Evolutionary conservation across 2,329 filamentous ascomycete genomes (phyloP), one percentile per base, ranked within the genome.

Genomic region (Sodiomyces alkalinus): DNA sequence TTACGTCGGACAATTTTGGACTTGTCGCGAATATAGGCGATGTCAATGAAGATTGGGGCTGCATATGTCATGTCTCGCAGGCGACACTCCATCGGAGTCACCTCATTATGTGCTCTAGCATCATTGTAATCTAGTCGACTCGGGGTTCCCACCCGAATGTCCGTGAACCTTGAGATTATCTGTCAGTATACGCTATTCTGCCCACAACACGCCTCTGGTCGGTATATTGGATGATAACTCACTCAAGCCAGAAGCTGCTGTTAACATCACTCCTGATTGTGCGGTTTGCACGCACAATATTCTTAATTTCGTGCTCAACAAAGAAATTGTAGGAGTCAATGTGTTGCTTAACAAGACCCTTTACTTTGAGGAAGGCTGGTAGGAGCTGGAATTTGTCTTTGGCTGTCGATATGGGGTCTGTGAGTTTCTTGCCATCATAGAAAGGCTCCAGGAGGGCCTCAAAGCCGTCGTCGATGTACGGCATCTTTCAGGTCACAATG

Each of bases 281-380:
- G 27, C 79, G 75, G 50, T 94, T 96, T 28, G 87, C 81, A 48
- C 82, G 76, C 40, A 98, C 79, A 42, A 98, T 98, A 44, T 94
- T 86, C 57, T 93, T 93, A 51, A 98, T 75, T 49, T 96, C 86
- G 32, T 92, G 80, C 42, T 98, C 83, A 40, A 94, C 80, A 44
- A 98, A 96, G 57, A 90, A 93, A 57, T 98, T 94, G 65, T 92
- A 98, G 15, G 90, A 96, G 59, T 98, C 92, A 47, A 93, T 87
- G 52, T 94, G 86, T 62, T 96, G 87, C 54, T 94, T 94, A 29
- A 94, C 86, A 32, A 94, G 63, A 32, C 86, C 86, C 56, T 98
- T 98, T 44, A 94, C 86, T 54, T 94, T 94, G 33, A 98, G 61
- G 52, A 98, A 98, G n/a, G 90, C 90, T 1, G 90, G 92, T 17